These are phyloP conservation scores for Eucalyptus curtisii DNA, from an alignment of 345 rosid species.

Conservation along the genomic window DNA sequence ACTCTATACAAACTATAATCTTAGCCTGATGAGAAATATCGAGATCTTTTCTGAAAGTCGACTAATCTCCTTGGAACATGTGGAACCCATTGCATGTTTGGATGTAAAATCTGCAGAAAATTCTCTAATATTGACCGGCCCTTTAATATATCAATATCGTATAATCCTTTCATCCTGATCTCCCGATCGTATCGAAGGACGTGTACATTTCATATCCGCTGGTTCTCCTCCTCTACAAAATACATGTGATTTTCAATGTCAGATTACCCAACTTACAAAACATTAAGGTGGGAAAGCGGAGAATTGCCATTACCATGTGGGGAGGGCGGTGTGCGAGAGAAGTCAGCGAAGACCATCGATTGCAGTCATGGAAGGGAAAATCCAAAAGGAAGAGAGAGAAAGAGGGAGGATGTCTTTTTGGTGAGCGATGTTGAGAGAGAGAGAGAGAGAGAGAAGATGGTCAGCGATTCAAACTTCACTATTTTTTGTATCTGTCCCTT, in stretches of 20 bases:
- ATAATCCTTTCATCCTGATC: neutral
- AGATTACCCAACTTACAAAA: neutral
- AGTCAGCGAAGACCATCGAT: slow-evolving; percentile 44
- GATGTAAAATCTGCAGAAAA: neutral
- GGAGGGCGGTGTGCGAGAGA: neutral
- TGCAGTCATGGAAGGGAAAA: neutral
- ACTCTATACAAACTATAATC: neutral
- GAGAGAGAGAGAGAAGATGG: neutral
- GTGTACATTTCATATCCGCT: neutral
- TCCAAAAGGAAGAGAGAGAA: neutral
- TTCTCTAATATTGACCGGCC: neutral
- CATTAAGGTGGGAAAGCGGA: neutral
- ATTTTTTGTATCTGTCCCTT: neutral
- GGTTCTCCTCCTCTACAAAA: neutral
- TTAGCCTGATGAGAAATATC: rapidly evolving
- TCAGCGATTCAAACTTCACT: neutral
- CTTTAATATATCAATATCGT: neutral
- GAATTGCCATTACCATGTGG: neutral
- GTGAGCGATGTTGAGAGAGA: neutral
- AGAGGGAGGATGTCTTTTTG: neutral
- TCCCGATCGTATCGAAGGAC: rapidly evolving
- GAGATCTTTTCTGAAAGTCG: neutral
- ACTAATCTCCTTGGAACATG: neutral
- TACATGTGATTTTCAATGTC: neutral
- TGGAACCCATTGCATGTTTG: neutral